Evolutionary conservation across 2,329 filamentous ascomycete species (phyloP).

Genomic region (Ceratocystis harringtonii): DNA sequence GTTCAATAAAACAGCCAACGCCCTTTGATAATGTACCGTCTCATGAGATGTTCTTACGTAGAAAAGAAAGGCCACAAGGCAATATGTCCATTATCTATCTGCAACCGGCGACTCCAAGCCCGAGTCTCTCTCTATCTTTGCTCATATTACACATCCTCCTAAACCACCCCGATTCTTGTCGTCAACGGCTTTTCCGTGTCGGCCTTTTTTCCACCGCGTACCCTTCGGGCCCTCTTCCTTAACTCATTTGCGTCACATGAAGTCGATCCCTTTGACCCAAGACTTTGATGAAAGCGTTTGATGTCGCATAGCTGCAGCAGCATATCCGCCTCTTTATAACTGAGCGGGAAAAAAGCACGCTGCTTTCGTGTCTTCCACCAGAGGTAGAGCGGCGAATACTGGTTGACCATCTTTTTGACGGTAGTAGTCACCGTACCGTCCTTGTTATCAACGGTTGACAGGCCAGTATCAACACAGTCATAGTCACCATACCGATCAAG

Average conservation of each 20-base stretch:
- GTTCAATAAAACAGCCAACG: slow-evolving; percentile 2
- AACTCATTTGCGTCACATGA: background rate
- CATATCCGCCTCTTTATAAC: slow-evolving; percentile 5
- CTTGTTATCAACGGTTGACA: background rate
- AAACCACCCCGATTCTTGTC: background rate
- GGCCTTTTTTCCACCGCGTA: background rate
- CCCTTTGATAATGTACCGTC: background rate
- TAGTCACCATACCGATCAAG: slow-evolving; percentile 3
- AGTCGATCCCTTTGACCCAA: background rate
- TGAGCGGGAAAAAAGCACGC: slow-evolving; percentile 6
- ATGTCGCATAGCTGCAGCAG: background rate
- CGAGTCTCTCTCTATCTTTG: background rate
- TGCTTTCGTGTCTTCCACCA: slow-evolving; percentile 14
- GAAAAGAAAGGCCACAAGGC: background rate
- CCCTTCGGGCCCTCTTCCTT: background rate
- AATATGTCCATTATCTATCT: background rate
- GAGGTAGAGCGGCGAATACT: slow-evolving; percentile 5
- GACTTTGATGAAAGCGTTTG: background rate
- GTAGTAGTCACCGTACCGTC: background rate
- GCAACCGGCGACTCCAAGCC: too few relatives aligned
- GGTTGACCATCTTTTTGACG: background rate
- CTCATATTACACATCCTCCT: background rate
- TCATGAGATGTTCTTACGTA: background rate
- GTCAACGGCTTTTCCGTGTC: background rate
- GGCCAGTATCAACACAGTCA: background rate